Conservation (phyloP, 1,139 yeast species). For the Candida sp. region DNA sequence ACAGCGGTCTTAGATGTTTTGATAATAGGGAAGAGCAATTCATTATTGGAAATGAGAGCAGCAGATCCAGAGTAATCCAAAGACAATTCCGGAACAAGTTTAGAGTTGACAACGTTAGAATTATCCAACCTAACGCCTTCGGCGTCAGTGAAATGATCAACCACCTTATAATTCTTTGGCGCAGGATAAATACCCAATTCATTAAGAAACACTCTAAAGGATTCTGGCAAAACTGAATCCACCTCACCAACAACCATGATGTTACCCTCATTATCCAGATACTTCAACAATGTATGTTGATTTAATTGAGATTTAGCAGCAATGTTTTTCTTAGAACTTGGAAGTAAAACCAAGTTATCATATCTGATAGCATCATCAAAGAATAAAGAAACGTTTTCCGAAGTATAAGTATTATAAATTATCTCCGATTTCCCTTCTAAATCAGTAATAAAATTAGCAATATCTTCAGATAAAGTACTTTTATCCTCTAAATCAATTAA, state of each 20-base stretch:
- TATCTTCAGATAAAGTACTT: conserved; percentile 13
- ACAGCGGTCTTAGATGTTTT: conserved; percentile 69
- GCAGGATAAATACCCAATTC: conserved; percentile 85
- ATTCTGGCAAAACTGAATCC: conserved; percentile 51
- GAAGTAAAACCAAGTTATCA: conserved; percentile 35
- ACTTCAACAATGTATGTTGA: conserved; percentile 38
- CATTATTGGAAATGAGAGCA: conserved; percentile 46
- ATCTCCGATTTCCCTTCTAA: conserved; percentile 21
- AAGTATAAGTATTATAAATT: conserved; percentile 23
- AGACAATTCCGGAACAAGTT: conserved; percentile 17
- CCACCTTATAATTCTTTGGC: conserved; percentile 65
- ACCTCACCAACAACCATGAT: conserved; percentile 58
- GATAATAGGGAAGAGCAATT: conserved; percentile 67
- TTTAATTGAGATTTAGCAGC: conserved; percentile 27
- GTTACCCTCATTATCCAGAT: conserved; percentile 69
- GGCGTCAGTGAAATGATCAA: conserved; percentile 65
- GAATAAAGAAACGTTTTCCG: conserved; percentile 22
- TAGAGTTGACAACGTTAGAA: conserved; percentile 18
- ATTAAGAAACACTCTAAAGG: conserved; percentile 62
- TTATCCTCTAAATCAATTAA: conserved; percentile 18
- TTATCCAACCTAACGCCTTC: conserved; percentile 20
- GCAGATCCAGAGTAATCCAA: conserved; percentile 34
- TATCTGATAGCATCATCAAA: conserved; percentile 23
- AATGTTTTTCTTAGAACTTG: conserved; percentile 34
- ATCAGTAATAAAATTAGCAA: conserved; percentile 17